Evolutionary conservation across 2,329 filamentous ascomycete species (phyloP).

Genomic region (Cadophora sp.): DNA sequence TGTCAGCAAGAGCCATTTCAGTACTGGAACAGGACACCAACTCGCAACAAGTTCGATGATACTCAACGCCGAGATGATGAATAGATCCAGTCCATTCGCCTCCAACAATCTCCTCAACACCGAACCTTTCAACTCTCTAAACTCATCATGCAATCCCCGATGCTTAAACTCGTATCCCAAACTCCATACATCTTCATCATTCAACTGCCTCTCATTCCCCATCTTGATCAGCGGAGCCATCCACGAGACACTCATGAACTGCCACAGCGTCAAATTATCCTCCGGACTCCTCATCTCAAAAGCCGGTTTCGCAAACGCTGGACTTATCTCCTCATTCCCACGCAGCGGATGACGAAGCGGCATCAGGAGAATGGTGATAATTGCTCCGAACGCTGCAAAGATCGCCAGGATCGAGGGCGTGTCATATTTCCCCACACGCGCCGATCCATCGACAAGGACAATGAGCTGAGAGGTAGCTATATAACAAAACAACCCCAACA

Average conservation of each 20-base stretch:
- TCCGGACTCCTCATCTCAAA: constrained; percentile 74
- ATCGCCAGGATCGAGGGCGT: constrained; percentile 44
- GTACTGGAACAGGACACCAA: constrained; percentile 42
- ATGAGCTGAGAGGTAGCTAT: constrained; percentile 39
- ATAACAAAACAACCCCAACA: constrained; percentile 34
- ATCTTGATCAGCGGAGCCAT: constrained; percentile 74
- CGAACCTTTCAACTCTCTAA: constrained; percentile 74
- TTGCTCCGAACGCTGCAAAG: constrained; percentile 52
- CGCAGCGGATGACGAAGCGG: constrained; percentile 69
- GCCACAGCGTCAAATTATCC: constrained; percentile 79
- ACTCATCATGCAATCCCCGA: constrained; percentile 73
- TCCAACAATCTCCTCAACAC: constrained; percentile 72
- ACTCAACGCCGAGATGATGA: constrained; percentile 62
- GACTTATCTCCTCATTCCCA: constrained; percentile 63
- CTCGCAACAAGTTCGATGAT: constrained; percentile 66
- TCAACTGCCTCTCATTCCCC: constrained; percentile 69
- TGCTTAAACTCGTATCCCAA: constrained; percentile 86
- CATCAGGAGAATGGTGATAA: constrained; percentile 68
- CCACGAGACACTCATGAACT: constrained; percentile 88
- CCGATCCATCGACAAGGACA: constrained; percentile 44
- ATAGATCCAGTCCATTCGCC: constrained; percentile 81
- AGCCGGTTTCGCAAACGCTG: constrained; percentile 61
- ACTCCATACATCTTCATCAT: constrained; percentile 83
- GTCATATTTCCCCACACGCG: constrained; percentile 21
- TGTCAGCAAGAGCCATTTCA: constrained; percentile 32